Conservation (phyloP, 345 rosid genomes). For the Draba incana region DNA sequence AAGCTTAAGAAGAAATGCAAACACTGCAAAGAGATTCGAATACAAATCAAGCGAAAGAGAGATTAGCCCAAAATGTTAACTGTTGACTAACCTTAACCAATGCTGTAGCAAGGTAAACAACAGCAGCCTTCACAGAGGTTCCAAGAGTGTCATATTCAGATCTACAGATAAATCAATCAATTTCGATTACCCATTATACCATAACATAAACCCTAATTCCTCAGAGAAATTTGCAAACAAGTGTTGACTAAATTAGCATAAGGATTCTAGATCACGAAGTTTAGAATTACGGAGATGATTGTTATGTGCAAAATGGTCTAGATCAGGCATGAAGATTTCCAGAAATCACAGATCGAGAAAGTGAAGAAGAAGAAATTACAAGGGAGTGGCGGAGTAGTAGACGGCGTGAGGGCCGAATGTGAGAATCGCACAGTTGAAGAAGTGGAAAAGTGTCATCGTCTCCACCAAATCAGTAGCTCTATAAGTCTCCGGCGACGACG, state of each 20-base stretch:
- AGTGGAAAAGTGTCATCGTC: constrained; percentile 89
- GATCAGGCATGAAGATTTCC: not conserved
- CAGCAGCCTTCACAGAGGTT: constrained; percentile 83
- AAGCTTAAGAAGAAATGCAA: not conserved
- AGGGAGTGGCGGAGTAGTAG: constrained; percentile 96
- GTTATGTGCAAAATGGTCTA: not conserved
- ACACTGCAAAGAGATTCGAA: not conserved
- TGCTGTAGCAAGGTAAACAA: constrained; percentile 91
- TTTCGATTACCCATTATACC: not conserved
- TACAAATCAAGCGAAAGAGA: not conserved
- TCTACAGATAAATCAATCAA: constrained; percentile 46
- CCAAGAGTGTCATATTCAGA: constrained; percentile 98
- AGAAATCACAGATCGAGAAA: constrained; percentile 32
- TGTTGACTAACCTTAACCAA: constrained; percentile 71
- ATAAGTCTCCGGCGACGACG: constrained; percentile 27
- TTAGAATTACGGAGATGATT: not conserved
- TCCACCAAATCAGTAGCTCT: constrained; percentile 22
- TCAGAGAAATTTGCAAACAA: no score
- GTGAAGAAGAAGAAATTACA: constrained; percentile 44
- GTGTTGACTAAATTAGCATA: not conserved
- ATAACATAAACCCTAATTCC: not conserved
- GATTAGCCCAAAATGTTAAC: not conserved
- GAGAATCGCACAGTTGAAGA: constrained; percentile 98
- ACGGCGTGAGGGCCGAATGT: constrained; percentile 99
- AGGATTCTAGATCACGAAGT: constrained; percentile 24